Base-by-base conservation (phyloP, 1,139 yeast genomes). In the Wickerhamomyces sp. region DNA sequence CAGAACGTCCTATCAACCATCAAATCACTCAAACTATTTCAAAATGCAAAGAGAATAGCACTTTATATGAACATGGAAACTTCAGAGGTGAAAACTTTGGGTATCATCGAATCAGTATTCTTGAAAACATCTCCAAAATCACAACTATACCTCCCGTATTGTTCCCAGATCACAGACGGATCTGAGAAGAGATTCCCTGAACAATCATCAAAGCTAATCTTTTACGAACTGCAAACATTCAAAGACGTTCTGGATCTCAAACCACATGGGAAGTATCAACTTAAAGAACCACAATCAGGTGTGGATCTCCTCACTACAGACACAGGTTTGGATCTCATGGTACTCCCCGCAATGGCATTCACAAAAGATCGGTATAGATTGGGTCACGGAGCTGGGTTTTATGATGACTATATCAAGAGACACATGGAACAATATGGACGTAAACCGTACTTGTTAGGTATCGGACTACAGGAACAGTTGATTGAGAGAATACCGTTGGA, bases 351-450 rank as follows among this genome's bases (percentile, higher is more conserved):
- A 0, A 80, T 91, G 1, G 96, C 87, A 1, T 89, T 86, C 54
- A 69, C 82, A 3, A 46, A 41, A 47, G 8, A 51, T 40, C 9
- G 75, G 79, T 33, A 62, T 66, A 59, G 98, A 38, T 57, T 91
- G 36, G 98, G 97, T 1, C 95, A 88, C 55, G 98, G 98, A 1
- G 93, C 81, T 10, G 98, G 96, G 0, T 88, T 74, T 57, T 91
- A 91, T 57, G 97, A 91, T 56, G 86, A 80, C 46, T 89, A 75
- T 54, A 66, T 87, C 26, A 61, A 64, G 25, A 62, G 78, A 29
- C 78, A 78, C 49, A 5, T 11, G 0, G 10, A 13, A 2, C 31
- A 23, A 16, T 49, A 43, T 28, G 39, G 37, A 1, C 46, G 39
- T 16, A 48, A 36, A 19, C 83, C 84, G 0, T 55, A 53, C 26